Evolutionary conservation across 1,284 basidiomycete species (phyloP), one percentile per base, ranked within the genome.

Genomic region (Puccinia triticina): DNA sequence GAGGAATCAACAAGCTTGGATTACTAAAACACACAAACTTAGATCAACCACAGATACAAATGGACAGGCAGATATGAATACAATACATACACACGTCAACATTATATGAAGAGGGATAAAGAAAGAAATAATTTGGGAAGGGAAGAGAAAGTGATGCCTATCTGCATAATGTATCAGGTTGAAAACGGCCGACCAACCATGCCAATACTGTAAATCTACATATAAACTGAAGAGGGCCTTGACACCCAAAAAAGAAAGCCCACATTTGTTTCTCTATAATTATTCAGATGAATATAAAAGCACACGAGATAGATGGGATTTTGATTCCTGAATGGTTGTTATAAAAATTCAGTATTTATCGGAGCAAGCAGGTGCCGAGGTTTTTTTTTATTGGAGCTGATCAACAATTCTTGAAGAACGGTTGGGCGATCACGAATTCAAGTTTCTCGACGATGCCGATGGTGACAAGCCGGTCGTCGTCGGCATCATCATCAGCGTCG

Each of bases 391-490:
- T 37, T 48, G 37, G 16, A 69, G 7, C 8, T n/a, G 40, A 26
- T 80, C 29, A 80, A 29, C 78, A 80, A 43, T 72, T 80, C 26
- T 55, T 80, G 57, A 80, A 80, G 40, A 80, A 50, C 2, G 78
- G 78, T 73, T 80, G 66, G 53, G 55, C 67, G 14, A 46, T 61
- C 1, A 80, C 67, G 53, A 80, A 80, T 64, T 80, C 66, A 7
- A 80, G 50, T 43, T 69, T 66, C 55, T 80, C 78, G 18, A 43
- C 67, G 26, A 80, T 43, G 16, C 67, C 78, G 55, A 80, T 57
- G 0, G 32, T 57, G 29, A 55, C 43, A 0, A 29, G 40, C 23
- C 29, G 40, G 21, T 40, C 8, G 34, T 50, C 50, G 26, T 71
- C 46, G 11, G 4, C 16, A 12, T 57, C 53, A 1, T 40, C 61